Evolutionary conservation across 306 rosid genomes (phyloP).

Genomic region (Pachyrhizus erosus): DNA sequence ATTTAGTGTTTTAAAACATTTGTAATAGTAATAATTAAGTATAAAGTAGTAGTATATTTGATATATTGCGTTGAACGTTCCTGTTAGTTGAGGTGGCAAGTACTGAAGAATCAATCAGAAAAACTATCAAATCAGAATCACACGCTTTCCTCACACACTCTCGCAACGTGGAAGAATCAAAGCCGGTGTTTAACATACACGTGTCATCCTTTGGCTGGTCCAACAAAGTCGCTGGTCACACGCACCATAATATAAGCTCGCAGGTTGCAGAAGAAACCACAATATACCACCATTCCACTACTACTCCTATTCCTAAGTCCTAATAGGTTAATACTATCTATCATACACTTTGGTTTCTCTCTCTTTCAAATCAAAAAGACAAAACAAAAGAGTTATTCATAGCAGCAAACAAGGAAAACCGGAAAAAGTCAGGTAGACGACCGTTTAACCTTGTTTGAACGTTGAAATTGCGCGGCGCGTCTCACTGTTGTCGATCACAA

Average conservation of each 20-base stretch:
- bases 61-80: not conserved
- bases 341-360: not conserved
- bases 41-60: not conserved
- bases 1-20: too few relatives aligned
- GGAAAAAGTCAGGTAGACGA: not conserved
- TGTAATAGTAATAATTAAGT: not conserved
- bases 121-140: conserved; percentile 38
- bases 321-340: too few relatives aligned
- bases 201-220: conserved; percentile 27
- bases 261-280: not conserved
- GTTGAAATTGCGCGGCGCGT: not conserved
- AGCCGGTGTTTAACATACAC: conserved; percentile 31
- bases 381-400: not conserved
- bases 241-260: conserved; percentile 21
- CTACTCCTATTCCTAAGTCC: not conserved
- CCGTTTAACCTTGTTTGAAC: conserved; percentile 27
- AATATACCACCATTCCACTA: not conserved
- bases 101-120: too few relatives aligned
- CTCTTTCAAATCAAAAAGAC: conserved; percentile 4
- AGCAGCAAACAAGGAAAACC: not conserved
- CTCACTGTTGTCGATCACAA: not conserved
- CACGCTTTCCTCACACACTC: conserved; percentile 35
- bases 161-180: conserved; percentile 44
- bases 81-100: not conserved
- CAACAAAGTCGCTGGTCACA: conserved; percentile 33